Evolutionary conservation across 129 eudicot species (phyloP).

Genomic region (Centaurea solstitialis): DNA sequence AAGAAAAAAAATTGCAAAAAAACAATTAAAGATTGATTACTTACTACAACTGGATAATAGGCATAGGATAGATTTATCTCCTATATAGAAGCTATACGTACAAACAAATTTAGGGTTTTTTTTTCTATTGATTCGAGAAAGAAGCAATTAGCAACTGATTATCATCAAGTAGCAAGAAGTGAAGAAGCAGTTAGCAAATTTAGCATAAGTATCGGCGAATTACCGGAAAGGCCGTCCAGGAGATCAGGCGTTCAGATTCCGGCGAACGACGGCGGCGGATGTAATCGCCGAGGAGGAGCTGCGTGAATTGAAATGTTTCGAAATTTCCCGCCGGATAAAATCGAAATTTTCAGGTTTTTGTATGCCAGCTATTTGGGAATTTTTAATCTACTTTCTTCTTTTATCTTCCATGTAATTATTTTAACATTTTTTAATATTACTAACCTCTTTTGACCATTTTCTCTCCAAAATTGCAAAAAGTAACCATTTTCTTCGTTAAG

Average conservation of each 20-base stretch:
- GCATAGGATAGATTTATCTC: background rate
- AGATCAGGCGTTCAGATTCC: background rate
- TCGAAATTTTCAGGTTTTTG: background rate
- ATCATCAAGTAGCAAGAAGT: background rate
- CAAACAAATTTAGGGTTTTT: background rate
- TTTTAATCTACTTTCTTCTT: too few species aligned
- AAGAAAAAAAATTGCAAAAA: background rate
- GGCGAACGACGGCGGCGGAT: background rate
- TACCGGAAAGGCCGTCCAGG: background rate
- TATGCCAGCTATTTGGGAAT: background rate
- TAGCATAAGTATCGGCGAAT: background rate
- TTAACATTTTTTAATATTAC: too few species aligned
- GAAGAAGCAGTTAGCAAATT: background rate
- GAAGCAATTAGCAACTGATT: background rate
- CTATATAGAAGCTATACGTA: background rate
- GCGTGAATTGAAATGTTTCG: background rate
- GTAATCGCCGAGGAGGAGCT: background rate
- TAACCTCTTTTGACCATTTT: too few species aligned
- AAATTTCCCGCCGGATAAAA: background rate
- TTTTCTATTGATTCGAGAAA: background rate
- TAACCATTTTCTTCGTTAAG: too few species aligned
- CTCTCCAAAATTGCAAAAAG: too few species aligned
- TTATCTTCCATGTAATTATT: too few species aligned
- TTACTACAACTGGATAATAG: background rate
- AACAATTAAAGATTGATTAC: background rate